Percentiles rank a stretch among this genome's conserved stretches.
phyloP scores from a whole-genome alignment of 1,284 basidiomycete genomes.

The Heterobasidion irregulare region DNA sequence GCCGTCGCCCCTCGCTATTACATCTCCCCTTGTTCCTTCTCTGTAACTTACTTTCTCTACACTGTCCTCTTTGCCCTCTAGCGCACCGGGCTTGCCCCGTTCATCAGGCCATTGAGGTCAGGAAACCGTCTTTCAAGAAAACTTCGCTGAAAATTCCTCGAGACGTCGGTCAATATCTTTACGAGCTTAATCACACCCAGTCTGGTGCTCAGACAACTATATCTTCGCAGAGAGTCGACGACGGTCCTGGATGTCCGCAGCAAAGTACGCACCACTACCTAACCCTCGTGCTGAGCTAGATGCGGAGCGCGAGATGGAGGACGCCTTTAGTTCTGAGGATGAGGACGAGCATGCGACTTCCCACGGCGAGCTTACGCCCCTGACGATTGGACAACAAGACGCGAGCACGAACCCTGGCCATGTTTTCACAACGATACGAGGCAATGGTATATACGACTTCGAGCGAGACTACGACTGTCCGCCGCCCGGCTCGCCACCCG shows the following conservation, averaged over 20 bases:
- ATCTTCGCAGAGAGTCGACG: not conserved
- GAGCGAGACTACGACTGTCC: conserved; percentile 71
- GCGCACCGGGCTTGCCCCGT: too few relatives aligned
- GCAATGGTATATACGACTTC: conserved; percentile 64
- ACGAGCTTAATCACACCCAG: too few relatives aligned
- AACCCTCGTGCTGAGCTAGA: conserved; percentile 34
- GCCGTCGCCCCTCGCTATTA: too few relatives aligned
- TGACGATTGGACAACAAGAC: conserved; percentile 15
- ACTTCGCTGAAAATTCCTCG: too few relatives aligned
- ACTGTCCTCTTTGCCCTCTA: too few relatives aligned
- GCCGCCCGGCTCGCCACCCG: conserved; percentile 77
- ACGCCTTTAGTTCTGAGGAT: conserved; percentile 56
- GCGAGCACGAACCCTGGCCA: not conserved
- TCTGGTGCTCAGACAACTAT: too few relatives aligned
- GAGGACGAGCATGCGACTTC: conserved; percentile 26
- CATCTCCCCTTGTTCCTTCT: too few relatives aligned
- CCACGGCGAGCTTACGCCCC: conserved; percentile 30
- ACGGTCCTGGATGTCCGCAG: conserved; percentile 25
- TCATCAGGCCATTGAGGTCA: too few relatives aligned
- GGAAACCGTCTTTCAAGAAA: too few relatives aligned
- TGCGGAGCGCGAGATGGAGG: conserved; percentile 55
- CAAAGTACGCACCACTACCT: conserved; percentile 43
- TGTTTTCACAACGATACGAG: conserved; percentile 10
- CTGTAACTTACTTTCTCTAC: too few relatives aligned
- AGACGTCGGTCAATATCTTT: too few relatives aligned